Evolutionary conservation across 371 early-diverging fungal species (phyloP), one percentile per base, ranked within the genome.

Genomic region (Chytridium lagenaria): DNA sequence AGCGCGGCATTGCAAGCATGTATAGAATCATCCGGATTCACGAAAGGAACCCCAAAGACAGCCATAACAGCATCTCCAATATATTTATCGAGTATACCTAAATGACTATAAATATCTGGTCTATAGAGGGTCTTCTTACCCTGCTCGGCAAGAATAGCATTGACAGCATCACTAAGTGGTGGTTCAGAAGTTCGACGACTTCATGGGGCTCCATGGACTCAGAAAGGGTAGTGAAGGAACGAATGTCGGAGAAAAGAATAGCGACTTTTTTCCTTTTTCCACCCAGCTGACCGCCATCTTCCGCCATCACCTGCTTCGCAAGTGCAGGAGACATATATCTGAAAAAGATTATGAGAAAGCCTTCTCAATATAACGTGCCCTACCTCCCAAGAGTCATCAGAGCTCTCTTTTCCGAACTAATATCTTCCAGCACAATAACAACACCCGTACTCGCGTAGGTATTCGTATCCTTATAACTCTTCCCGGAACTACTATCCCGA

Each of bases 41-140:
- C 76, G 71, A 85, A 85, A 5, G 85, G 85, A 10, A 85, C 85
- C 19, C 85, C 85, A 70, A 85, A 85, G 30, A 85, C 85, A 15
- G 85, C 85, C 85, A 85, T 85, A 28, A 80, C 81, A 19, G 83
- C 83, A 57, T 85, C 83, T 5, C 82, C 85, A 59, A 85, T 85
- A 72, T 74, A 85, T 63, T 85, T 85, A 74, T 85, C 85, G n/a
- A 84, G 75, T 30, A 84, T 83, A 1, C 84, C 81, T 70, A 0
- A 37, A 23, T 57, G 28, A 26, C 2, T 75, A 26, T 19, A n/a
- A 61, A 70, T 26, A 28, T 50, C 61, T 50, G 7, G 33, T 12
- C 19, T 28, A 57, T 31, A 3, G 50, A 5, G 5, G 16, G 3
- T 10, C 7, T n/a, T 7, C 22, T n/a, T 66, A 79, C 83, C 85